phyloP scores from a whole-genome alignment of 2,329 filamentous ascomycete species.

The Aspergillus thermomutatus region DNA sequence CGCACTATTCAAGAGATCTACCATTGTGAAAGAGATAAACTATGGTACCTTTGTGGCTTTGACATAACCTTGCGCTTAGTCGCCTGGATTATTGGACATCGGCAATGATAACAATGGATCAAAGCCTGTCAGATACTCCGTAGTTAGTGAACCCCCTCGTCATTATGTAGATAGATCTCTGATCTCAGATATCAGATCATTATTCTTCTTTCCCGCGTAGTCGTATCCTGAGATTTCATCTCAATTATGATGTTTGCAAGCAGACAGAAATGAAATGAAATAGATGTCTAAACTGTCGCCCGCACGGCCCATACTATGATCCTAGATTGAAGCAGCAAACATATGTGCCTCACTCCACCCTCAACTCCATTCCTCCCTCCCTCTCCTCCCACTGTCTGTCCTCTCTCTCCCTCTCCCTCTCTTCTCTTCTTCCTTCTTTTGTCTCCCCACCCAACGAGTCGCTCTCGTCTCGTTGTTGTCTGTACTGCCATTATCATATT shows the following conservation, averaged over 20 bases:
- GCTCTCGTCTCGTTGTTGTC: conserved; percentile 36
- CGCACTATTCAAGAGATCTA: not conserved
- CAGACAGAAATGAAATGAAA: not conserved
- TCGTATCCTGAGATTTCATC: not conserved
- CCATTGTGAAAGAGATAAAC: not conserved
- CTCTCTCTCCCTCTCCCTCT: conserved; percentile 17
- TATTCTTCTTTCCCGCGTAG: not conserved
- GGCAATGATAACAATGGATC: not conserved
- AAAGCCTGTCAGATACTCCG: not conserved
- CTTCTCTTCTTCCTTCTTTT: conserved; percentile 26
- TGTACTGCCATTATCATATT: conserved; percentile 10
- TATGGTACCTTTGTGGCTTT: not conserved
- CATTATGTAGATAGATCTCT: not conserved
- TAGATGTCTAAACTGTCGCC: not conserved
- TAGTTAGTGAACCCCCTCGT: not conserved
- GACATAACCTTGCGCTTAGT: not conserved
- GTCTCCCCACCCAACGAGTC: conserved; percentile 35
- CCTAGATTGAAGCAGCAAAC: not conserved
- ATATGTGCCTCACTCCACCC: not conserved
- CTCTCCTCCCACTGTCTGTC: conserved; percentile 6
- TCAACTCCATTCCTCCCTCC: not conserved
- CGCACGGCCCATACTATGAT: not conserved
- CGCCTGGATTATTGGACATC: not conserved
- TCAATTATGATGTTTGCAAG: not conserved
- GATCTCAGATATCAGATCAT: not conserved